These are phyloP conservation scores for Backusella psychrophila DNA, from an alignment of 192 early-diverging fungal species.

Conservation along the genomic window DNA sequence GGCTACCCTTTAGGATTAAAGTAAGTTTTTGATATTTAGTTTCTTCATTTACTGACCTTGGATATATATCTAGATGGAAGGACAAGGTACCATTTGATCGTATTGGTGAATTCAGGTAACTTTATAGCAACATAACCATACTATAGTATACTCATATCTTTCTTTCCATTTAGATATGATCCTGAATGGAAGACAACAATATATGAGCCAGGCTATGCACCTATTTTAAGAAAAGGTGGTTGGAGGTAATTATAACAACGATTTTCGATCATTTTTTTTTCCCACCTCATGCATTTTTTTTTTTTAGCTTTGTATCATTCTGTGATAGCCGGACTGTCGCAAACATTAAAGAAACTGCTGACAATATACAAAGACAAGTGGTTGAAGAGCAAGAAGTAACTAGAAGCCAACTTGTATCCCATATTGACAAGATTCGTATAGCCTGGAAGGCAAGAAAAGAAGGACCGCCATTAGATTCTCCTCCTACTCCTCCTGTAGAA, in stretches of 20 bases:
- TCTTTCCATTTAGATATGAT: slow-evolving; percentile 38
- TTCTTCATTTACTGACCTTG: background rate
- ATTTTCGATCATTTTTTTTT: background rate
- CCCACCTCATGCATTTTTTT: background rate
- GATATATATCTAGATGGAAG: slow-evolving; percentile 44
- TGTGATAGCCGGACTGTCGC: slow-evolving; percentile 56
- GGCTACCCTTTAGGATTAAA: slow-evolving; percentile 34
- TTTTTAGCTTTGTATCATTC: slow-evolving; percentile 39
- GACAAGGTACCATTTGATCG: slow-evolving; percentile 42
- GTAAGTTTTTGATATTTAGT: slow-evolving; percentile 27
- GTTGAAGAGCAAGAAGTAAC: slow-evolving; percentile 52
- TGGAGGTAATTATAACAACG: slow-evolving; percentile 34
- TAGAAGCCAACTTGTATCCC: slow-evolving; percentile 36
- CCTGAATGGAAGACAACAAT: slow-evolving; percentile 45
- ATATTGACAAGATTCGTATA: slow-evolving; percentile 30
- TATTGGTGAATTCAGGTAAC: slow-evolving; percentile 46
- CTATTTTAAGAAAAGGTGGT: slow-evolving; percentile 44
- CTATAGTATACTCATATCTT: background rate
- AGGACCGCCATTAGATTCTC: background rate
- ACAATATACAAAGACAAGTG: slow-evolving; percentile 43
- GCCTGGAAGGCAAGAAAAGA: slow-evolving; percentile 41
- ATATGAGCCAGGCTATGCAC: slow-evolving; percentile 48
- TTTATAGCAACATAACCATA: background rate
- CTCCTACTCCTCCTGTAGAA: background rate
- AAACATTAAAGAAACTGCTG: slow-evolving; percentile 47